phyloP scores from a whole-genome alignment of 2,329 filamentous ascomycete species.

The Scedosporium boydii region DNA sequence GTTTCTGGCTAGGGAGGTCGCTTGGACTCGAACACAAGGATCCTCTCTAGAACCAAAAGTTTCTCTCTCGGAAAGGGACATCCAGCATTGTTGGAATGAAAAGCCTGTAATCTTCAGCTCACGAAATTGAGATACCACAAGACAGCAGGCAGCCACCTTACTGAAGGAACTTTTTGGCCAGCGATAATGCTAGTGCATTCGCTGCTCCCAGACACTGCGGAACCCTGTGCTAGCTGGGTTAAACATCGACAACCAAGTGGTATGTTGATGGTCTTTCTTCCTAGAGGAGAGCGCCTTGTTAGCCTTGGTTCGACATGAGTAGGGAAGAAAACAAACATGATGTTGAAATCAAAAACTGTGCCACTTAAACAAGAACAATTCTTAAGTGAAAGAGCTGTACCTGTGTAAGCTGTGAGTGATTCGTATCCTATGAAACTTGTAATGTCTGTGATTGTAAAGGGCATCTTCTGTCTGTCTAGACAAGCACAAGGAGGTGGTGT shows the following conservation, averaged over 20 bases:
- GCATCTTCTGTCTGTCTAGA: too few species aligned
- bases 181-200: background rate
- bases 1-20: background rate
- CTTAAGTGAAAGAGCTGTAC: too few species aligned
- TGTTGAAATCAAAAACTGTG: too few species aligned
- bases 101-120: background rate
- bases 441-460: too few species aligned
- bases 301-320: background rate
- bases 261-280: background rate
- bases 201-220: background rate
- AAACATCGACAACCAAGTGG: background rate
- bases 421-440: too few species aligned
- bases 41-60: background rate
- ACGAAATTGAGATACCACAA: background rate
- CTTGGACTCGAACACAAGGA: background rate
- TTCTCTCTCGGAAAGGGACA: background rate
- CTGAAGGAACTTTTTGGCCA: background rate
- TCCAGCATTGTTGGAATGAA: background rate
- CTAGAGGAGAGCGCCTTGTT: background rate
- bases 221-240: background rate
- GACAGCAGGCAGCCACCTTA: background rate
- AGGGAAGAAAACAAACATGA: background rate
- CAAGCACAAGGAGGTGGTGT: too few species aligned
- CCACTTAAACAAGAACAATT: too few species aligned
- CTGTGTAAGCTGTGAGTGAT: too few species aligned